A percentile compares a stretch with the other conserved stretches of the same genome.
phyloP scores from a whole-genome alignment of 805 yeast genomes.

The Starmerella vitae region DNA sequence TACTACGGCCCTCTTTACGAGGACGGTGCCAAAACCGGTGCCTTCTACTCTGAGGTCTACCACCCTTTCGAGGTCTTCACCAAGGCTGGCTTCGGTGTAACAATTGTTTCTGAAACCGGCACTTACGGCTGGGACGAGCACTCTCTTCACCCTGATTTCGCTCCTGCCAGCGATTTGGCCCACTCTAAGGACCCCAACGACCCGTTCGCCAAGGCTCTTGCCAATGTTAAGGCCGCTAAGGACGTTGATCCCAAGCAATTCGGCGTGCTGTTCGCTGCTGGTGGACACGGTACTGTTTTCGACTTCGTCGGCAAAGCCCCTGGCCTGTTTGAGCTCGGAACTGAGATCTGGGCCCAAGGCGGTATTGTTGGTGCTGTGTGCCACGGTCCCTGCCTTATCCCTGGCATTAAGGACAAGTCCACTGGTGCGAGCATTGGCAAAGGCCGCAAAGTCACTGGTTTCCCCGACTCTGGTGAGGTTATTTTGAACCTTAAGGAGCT shows the following conservation, averaged over 20 bases:
- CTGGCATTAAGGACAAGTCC: slow-evolving; percentile 32
- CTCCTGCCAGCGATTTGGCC: slow-evolving; percentile 34
- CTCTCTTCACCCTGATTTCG: slow-evolving; percentile 33
- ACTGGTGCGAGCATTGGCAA: slow-evolving; percentile 34
- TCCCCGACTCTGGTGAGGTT: slow-evolving; percentile 43
- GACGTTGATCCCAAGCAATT: slow-evolving; percentile 39
- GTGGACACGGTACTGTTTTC: slow-evolving; percentile 50
- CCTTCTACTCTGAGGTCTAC: slow-evolving; percentile 43
- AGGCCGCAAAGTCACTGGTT: slow-evolving; percentile 49
- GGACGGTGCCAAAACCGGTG: slow-evolving; percentile 50
- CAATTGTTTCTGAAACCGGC: slow-evolving; percentile 48
- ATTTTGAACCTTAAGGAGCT: slow-evolving; percentile 23
- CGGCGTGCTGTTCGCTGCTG: slow-evolving; percentile 46
- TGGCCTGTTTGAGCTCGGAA: slow-evolving; percentile 35
- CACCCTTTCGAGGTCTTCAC: slow-evolving; percentile 43
- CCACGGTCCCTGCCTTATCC: slow-evolving; percentile 52
- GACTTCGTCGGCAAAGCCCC: slow-evolving; percentile 42
- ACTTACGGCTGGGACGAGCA: slow-evolving; percentile 44
- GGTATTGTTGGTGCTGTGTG: slow-evolving; percentile 55
- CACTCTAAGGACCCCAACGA: slow-evolving; percentile 31
- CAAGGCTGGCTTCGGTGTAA: slow-evolving; percentile 39
- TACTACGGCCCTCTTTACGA: slow-evolving; percentile 34
- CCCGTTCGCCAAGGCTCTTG: slow-evolving; percentile 31
- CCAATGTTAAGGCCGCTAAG: slow-evolving; percentile 34
- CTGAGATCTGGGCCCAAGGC: slow-evolving; percentile 35